Evolutionary conservation across 257 asterid species (phyloP).

Genomic region (Misopates orontium): DNA sequence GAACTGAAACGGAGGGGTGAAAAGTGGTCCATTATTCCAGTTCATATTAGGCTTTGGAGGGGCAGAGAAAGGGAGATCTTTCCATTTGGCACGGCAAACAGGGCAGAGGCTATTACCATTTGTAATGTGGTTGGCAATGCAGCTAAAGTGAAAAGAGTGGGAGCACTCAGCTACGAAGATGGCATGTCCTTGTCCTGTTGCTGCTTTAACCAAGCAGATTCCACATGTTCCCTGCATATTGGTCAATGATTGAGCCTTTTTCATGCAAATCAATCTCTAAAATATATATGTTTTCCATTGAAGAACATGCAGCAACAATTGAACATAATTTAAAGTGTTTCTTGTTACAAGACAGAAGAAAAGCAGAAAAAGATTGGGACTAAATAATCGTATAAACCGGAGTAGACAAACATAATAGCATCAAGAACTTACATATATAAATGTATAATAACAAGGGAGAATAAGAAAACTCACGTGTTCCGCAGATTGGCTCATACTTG

Average conservation of each 20-base stretch:
- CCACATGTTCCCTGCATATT: constrained; percentile 38
- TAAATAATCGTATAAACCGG: too few species aligned
- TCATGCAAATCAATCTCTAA: background rate
- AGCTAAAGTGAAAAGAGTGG: constrained; percentile 39
- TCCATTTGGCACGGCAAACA: constrained; percentile 33
- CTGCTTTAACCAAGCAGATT: constrained; percentile 27
- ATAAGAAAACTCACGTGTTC: background rate
- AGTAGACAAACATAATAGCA: too few species aligned
- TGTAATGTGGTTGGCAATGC: constrained; percentile 20
- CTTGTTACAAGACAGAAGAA: too few species aligned
- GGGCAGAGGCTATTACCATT: constrained; percentile 33
- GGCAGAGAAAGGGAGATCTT: constrained; percentile 16
- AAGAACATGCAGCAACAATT: too few species aligned
- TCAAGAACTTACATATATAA: background rate
- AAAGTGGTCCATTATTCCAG: too few species aligned
- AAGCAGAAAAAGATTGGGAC: too few species aligned
- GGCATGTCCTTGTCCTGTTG: constrained; percentile 33
- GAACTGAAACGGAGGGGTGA: background rate
- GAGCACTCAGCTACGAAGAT: constrained; percentile 38
- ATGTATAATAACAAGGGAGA: too few species aligned
- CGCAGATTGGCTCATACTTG: background rate
- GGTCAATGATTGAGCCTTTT: background rate
- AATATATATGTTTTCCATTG: too few species aligned
- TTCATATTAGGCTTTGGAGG: background rate
- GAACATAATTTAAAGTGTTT: too few species aligned